Percentiles rank a stretch among this genome's conserved stretches.
phyloP scores from a whole-genome alignment of 2,329 filamentous ascomycete genomes.

The Fusarium napiforme region DNA sequence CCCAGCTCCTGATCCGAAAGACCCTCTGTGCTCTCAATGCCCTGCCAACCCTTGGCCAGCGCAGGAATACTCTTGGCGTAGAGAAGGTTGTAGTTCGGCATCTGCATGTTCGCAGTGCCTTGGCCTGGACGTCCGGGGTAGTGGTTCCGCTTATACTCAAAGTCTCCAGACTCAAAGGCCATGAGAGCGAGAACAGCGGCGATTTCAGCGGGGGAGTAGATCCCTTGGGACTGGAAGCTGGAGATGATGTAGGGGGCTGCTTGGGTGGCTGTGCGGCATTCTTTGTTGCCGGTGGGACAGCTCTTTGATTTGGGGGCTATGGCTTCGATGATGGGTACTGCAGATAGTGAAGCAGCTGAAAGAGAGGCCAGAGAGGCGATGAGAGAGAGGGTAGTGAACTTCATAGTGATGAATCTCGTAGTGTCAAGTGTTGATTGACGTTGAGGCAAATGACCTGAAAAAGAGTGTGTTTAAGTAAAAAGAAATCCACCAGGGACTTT shows the following conservation, averaged over 20 bases:
- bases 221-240: conserved; percentile 67
- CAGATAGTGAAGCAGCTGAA: conserved; percentile 36
- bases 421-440: not conserved
- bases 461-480: not conserved
- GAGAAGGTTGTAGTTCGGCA: conserved; percentile 55
- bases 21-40: conserved; percentile 42
- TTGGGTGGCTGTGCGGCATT: conserved; percentile 74
- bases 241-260: conserved; percentile 67
- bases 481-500: conserved; percentile 24
- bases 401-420: conserved; percentile 33
- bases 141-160: conserved; percentile 77
- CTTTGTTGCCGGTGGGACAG: conserved; percentile 62
- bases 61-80: conserved; percentile 60
- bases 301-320: conserved; percentile 68
- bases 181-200: conserved; percentile 78
- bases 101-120: conserved; percentile 72
- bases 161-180: conserved; percentile 75
- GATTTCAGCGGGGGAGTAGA: conserved; percentile 67
- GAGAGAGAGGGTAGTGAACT: conserved; percentile 39
- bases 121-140: conserved; percentile 69
- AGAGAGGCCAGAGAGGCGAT: conserved; percentile 32
- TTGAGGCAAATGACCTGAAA: not conserved
- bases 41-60: conserved; percentile 50
- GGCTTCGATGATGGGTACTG: conserved; percentile 56
- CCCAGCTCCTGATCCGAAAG: conserved; percentile 49